A percentile compares a stretch with the other conserved stretches of the same genome.
Conservation (phyloP, 768 basidiomycete genomes). For the Tephrocybe sp. region DNA sequence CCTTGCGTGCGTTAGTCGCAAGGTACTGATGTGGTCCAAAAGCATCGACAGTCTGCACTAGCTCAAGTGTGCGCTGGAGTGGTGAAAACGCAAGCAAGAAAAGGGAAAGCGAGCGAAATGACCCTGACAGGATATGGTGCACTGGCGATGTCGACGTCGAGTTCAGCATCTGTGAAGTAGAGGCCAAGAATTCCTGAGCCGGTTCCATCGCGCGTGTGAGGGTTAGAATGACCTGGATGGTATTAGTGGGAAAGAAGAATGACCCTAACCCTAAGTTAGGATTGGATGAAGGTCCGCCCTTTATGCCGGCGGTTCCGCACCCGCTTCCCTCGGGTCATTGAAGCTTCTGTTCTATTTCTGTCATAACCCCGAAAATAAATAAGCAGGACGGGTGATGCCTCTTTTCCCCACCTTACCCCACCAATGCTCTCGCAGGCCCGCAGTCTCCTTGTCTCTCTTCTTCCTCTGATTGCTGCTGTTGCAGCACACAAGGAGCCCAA, state of each 20-base stretch:
- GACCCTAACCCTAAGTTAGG: slow-evolving; percentile 21
- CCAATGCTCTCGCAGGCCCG: not conserved
- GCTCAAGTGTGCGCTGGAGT: slow-evolving; percentile 33
- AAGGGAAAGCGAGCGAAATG: slow-evolving; percentile 51
- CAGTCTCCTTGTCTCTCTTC: slow-evolving; percentile 17
- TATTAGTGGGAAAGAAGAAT: not conserved
- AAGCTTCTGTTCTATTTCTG: not conserved
- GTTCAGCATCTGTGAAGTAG: slow-evolving; percentile 2
- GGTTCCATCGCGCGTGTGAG: slow-evolving; percentile 13
- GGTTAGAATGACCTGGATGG: not conserved
- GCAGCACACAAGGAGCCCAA: slow-evolving; percentile 44
- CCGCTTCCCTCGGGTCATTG: slow-evolving; percentile 15
- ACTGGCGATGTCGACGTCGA: slow-evolving; percentile 7
- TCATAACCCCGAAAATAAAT: not conserved
- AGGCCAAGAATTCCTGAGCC: slow-evolving; percentile 8
- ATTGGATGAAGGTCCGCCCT: slow-evolving; percentile 2
- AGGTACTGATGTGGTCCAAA: slow-evolving; percentile 56
- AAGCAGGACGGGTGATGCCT: not conserved
- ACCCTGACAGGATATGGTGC: slow-evolving; percentile 45
- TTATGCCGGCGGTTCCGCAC: too few species aligned
- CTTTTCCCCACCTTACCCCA: not conserved
- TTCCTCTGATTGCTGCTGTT: slow-evolving; percentile 21
- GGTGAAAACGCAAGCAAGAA: slow-evolving; percentile 52
- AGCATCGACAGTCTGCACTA: slow-evolving; percentile 40
- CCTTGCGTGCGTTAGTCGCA: slow-evolving; percentile 33